Percentiles rank a stretch among this genome's conserved stretches.
Conservation (phyloP, 768 basidiomycete species). For the Mycena galopus region DNA sequence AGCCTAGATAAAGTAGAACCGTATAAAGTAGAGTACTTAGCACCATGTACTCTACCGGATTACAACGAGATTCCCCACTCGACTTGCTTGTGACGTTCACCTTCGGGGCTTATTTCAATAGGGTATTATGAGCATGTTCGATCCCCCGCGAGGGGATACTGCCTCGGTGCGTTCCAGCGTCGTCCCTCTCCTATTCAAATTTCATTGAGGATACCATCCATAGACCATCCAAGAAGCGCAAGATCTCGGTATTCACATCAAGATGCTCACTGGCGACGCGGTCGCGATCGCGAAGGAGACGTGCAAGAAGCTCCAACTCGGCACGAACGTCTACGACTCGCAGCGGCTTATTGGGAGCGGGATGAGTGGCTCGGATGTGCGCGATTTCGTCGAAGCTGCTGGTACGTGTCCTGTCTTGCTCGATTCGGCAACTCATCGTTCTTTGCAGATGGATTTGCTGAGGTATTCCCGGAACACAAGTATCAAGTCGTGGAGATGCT, state of each 20-base stretch:
- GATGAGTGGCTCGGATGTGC: slow-evolving; percentile 56
- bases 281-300: slow-evolving; percentile 64
- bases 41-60: too few species aligned
- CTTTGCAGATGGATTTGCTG: slow-evolving; percentile 58
- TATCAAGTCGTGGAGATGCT: slow-evolving; percentile 54
- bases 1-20: too few species aligned
- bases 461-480: slow-evolving; percentile 61
- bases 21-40: too few species aligned
- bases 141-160: slow-evolving; percentile 61
- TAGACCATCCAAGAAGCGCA: slow-evolving; percentile 59
- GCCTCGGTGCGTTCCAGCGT: slow-evolving; percentile 43
- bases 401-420: background rate
- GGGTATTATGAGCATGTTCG: slow-evolving; percentile 54
- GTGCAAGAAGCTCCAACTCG: slow-evolving; percentile 57
- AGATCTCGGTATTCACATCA: slow-evolving; percentile 58
- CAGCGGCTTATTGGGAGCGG: slow-evolving; percentile 57
- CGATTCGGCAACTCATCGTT: background rate
- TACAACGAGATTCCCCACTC: too few species aligned
- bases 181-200: too few species aligned
- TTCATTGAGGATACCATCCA: background rate
- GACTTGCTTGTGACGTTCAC: too few species aligned
- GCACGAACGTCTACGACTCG: slow-evolving; percentile 61
- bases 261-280: slow-evolving; percentile 67
- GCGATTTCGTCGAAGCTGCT: slow-evolving; percentile 58
- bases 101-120: too few species aligned